Evolutionary conservation across 352 stramenopile genomes (phyloP).

Genomic region (Phytopythium sindhum): DNA sequence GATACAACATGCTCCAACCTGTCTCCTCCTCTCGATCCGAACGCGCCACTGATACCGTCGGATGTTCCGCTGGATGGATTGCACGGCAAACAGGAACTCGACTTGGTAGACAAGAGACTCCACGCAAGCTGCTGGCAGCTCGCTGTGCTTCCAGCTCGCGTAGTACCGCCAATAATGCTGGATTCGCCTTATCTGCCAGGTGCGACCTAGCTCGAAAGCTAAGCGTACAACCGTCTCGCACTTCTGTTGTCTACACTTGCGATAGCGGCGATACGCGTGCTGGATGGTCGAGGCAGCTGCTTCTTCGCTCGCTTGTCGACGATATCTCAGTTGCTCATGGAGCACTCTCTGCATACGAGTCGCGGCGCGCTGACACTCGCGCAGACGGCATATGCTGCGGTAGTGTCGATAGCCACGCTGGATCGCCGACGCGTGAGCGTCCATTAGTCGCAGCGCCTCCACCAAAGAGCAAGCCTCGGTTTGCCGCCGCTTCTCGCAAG

Average conservation of each 20-base stretch:
- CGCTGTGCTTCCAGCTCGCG: constrained; percentile 20
- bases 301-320: constrained; percentile 9
- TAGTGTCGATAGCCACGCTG: constrained; percentile 31
- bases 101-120: constrained; percentile 33
- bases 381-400: constrained; percentile 4
- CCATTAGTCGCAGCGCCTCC: constrained; percentile 17
- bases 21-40: constrained; percentile 22
- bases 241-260: neutral
- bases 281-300: constrained; percentile 18
- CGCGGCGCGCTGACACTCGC: constrained; percentile 13
- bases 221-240: constrained; percentile 9
- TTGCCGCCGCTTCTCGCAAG: neutral
- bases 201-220: constrained; percentile 9
- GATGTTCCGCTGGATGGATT: constrained; percentile 39
- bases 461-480: neutral
- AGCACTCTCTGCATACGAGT: constrained; percentile 23
- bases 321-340: constrained; percentile 6
- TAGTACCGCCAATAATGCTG: constrained; percentile 29
- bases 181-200: constrained; percentile 21
- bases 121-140: constrained; percentile 20
- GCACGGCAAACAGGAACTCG: constrained; percentile 40
- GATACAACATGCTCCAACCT: constrained; percentile 23
- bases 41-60: constrained; percentile 42
- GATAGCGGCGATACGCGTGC: constrained; percentile 11
- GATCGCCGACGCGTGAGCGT: constrained; percentile 24